phyloP scores from a whole-genome alignment of 495 filamentous ascomycete genomes.

The Penicillium fimorum region DNA sequence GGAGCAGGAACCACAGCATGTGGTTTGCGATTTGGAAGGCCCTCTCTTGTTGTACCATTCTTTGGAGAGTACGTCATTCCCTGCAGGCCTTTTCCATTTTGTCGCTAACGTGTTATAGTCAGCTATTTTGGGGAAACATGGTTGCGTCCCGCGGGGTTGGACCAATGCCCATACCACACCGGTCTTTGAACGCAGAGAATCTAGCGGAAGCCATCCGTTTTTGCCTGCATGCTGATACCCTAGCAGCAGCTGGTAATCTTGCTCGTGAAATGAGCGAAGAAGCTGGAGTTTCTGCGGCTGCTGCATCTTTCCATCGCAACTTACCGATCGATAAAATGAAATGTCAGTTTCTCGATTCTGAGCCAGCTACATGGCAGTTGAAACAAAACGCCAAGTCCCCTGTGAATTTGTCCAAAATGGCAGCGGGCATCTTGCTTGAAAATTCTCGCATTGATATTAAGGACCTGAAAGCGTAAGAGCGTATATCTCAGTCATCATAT shows the following conservation, averaged over 20 bases:
- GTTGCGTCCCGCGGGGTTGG: conserved; percentile 59
- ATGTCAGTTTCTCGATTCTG: conserved; percentile 63
- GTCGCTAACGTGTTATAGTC: conserved; percentile 25
- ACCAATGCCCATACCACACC: conserved; percentile 59
- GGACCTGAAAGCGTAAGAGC: conserved; percentile 1
- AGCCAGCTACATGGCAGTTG: conserved; percentile 65
- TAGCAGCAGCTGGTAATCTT: conserved; percentile 54
- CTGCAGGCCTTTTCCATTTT: background rate
- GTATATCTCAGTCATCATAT: background rate
- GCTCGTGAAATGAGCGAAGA: conserved; percentile 61
- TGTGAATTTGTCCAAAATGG: conserved; percentile 6
- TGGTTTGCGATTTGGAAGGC: conserved; percentile 50
- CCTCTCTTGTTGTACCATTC: conserved; percentile 59
- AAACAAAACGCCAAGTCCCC: conserved; percentile 27
- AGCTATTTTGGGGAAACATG: conserved; percentile 78
- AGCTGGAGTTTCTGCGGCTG: conserved; percentile 71
- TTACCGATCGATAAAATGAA: conserved; percentile 62
- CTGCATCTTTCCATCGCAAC: conserved; percentile 63
- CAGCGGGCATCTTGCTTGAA: conserved; percentile 5
- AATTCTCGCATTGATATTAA: conserved; percentile 6
- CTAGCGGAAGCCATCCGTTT: conserved; percentile 61
- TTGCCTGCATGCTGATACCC: conserved; percentile 58
- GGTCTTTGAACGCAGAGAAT: conserved; percentile 51
- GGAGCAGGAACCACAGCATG: conserved; percentile 62
- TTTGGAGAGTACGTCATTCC: conserved; percentile 51